Percentiles rank a stretch among this genome's conserved stretches.
Evolutionary conservation across 2,329 filamentous ascomycete species (phyloP).

Genomic region (Orbilia javanica): DNA sequence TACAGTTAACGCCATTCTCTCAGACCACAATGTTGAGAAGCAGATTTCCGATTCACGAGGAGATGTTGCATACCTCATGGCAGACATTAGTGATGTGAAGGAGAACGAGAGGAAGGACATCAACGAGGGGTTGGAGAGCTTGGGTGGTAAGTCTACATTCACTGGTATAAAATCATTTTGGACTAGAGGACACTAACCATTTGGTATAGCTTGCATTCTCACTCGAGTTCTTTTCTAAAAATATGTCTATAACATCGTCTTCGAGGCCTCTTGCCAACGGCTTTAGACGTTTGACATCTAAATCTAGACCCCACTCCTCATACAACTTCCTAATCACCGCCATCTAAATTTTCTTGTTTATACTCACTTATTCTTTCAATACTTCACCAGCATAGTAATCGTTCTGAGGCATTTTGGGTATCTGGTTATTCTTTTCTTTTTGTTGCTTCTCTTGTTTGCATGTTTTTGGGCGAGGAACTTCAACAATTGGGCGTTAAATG

Average conservation of each 20-base stretch:
- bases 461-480: slow-evolving; percentile 22
- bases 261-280: too few species aligned
- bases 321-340: slow-evolving; percentile 25
- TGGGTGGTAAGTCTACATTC: slow-evolving; percentile 75
- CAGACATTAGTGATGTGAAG: slow-evolving; percentile 90
- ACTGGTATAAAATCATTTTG: not conserved
- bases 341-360: slow-evolving; percentile 12
- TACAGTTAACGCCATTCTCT: slow-evolving; percentile 90
- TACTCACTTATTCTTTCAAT: slow-evolving; percentile 11
- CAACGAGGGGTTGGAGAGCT: slow-evolving; percentile 81
- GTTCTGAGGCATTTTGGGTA: slow-evolving; percentile 8
- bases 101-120: slow-evolving; percentile 85
- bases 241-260: too few species aligned
- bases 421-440: not conserved
- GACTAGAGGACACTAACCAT: not conserved
- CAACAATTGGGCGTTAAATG: slow-evolving; percentile 46
- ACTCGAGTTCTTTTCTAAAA: slow-evolving; percentile 65
- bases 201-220: slow-evolving; percentile 64
- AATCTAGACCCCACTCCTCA: not conserved
- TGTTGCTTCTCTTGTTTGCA: not conserved
- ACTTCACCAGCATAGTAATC: not conserved
- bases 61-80: slow-evolving; percentile 97
- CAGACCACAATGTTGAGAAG: slow-evolving; percentile 97
- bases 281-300: too few species aligned
- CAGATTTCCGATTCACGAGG: slow-evolving; percentile 96